Base-by-base conservation (phyloP, 768 basidiomycete species). In the Sistotremastrum niveocremeum region DNA sequence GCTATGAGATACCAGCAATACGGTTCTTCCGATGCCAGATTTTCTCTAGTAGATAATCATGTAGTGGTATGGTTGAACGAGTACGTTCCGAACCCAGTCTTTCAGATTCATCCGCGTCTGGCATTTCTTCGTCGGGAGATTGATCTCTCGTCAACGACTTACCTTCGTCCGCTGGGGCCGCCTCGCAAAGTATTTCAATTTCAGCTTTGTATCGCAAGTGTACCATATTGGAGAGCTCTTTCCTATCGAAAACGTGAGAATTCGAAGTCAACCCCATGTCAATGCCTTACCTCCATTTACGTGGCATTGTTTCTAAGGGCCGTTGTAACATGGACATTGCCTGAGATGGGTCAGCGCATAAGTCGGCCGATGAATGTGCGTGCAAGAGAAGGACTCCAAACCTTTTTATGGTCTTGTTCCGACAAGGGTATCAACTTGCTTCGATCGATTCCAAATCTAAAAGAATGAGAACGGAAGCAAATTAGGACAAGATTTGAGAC, bases 201-300 rank as follows among this genome's bases (percentile, higher is more conserved):
- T 98, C 94, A 3, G 93, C 93, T 62, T 97, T 97, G 39, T 80
- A 76, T n/a, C 85, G 76, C 4, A 64, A 68, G 56, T 84, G 79
- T 34, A 97, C 61, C 74, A 95, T 87, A 52, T 77, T 69, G 59
- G 70, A 70, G 3, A 97, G 74, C 56, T 94, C 89, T 52, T 76
- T 79, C 63, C 90, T 93, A 58, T 6, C 37, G 29, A 34, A 7
- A 5, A 29, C 4, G 20, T 41, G 38, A 40, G 35, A 43, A 7
- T 46, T 46, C 43, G 38, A 34, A 42, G 45, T 20, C 20, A 20
- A 20, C 20, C 20, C 20, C 20, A 20, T 51, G 32, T 29, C 20
- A 33, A 56, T 55, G 20, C 44, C 68, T 48, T 52, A 79, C 87
- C 74, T 82, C 86, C 86, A 89, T 54, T 68, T 68, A 29, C 40